A percentile compares a stretch with the other conserved stretches of the same genome.
phyloP scores from a whole-genome alignment of 2,329 filamentous ascomycete species.

The Allantophomopsis lycopodina region DNA sequence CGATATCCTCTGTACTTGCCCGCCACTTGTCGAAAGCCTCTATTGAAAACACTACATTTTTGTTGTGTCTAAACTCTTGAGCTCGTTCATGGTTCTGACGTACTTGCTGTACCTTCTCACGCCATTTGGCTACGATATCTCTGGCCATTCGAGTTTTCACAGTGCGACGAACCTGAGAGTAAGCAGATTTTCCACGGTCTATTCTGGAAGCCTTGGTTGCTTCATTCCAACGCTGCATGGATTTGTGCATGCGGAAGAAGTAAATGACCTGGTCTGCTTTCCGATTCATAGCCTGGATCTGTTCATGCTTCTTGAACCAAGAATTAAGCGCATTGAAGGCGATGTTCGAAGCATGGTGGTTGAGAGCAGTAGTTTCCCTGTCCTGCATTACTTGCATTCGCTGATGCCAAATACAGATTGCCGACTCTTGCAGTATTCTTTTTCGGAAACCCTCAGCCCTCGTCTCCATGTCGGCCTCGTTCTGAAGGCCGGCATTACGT shows the following conservation, averaged over 20 bases:
- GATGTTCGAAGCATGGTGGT: slow-evolving; percentile 9
- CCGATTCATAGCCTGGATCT: slow-evolving; percentile 9
- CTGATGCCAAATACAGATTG: slow-evolving; percentile 11
- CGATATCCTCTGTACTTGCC: slow-evolving; percentile 11
- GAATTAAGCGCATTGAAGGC: slow-evolving; percentile 6
- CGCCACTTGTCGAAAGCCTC: slow-evolving; percentile 18
- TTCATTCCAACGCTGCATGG: slow-evolving; percentile 15
- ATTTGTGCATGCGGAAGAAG: slow-evolving; percentile 15
- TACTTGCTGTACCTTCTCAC: slow-evolving; percentile 7
- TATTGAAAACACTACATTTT: slow-evolving; percentile 12
- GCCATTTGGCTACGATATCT: slow-evolving; percentile 13
- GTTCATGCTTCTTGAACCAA: slow-evolving; percentile 10
- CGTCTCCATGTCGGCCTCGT: no score
- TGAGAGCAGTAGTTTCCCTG: slow-evolving; percentile 8
- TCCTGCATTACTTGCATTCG: slow-evolving; percentile 7
- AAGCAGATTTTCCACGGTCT: slow-evolving; percentile 16
- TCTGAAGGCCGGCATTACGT: no score
- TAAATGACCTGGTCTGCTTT: slow-evolving; percentile 14
- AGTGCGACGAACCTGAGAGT: slow-evolving; percentile 14
- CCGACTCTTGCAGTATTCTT: no score
- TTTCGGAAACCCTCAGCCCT: no score
- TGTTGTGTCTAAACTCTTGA: slow-evolving; percentile 10
- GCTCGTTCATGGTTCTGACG: slow-evolving; percentile 16
- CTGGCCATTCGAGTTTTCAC: slow-evolving; percentile 15
- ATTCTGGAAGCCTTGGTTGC: slow-evolving; percentile 12